Percentiles rank a stretch among this genome's conserved stretches.
Conservation (phyloP, 495 filamentous ascomycete species). For the Margaritispora aquatica region DNA sequence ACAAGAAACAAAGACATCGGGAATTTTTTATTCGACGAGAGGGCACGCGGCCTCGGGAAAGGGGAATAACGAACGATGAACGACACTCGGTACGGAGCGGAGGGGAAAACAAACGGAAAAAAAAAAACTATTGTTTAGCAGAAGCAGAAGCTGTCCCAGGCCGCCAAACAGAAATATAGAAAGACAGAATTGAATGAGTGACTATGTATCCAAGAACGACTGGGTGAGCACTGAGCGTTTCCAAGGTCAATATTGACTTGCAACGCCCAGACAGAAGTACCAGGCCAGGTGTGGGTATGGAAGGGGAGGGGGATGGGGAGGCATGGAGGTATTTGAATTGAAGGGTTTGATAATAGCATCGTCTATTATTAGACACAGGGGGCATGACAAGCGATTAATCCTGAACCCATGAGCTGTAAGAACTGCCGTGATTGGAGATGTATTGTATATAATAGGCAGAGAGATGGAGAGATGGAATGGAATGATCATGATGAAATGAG, state of each 20-base stretch:
- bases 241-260: background rate
- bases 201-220: background rate
- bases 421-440: too few species aligned
- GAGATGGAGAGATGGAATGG: background rate
- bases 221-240: background rate
- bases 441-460: too few species aligned
- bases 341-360: too few species aligned
- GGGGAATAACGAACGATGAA: background rate
- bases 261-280: too few species aligned
- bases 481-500: conserved; percentile 1
- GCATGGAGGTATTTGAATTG: too few species aligned
- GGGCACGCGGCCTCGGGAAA: background rate
- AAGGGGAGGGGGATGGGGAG: too few species aligned
- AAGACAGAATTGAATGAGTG: background rate
- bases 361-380: background rate
- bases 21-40: background rate
- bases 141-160: too few species aligned
- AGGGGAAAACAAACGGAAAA: too few species aligned
- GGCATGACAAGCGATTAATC: background rate
- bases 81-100: background rate
- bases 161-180: too few species aligned
- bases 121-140: background rate
- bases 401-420: too few species aligned
- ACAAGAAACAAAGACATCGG: background rate
- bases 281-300: too few species aligned